Evolutionary conservation across 306 rosid genomes (phyloP).

Genomic region (Pterocarpus macrocarpus): DNA sequence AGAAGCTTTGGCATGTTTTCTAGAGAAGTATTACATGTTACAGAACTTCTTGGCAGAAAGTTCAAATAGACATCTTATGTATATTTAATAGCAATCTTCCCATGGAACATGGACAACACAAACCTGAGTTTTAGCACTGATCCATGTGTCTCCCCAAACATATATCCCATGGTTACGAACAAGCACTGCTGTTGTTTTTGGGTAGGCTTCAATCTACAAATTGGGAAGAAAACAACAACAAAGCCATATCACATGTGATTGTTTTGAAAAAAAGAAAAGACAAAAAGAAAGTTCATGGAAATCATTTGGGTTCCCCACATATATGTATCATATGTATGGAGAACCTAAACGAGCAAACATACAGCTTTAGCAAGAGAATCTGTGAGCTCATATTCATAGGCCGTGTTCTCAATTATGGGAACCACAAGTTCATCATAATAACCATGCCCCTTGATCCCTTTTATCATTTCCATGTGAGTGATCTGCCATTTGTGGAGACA

Average conservation of each 20-base stretch:
- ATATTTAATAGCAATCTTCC: constrained; percentile 18
- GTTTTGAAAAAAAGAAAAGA: neutral
- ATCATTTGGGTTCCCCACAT: constrained; percentile 12
- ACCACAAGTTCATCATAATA: constrained; percentile 97
- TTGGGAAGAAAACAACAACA: constrained; percentile 38
- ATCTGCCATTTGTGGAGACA: constrained; percentile 69
- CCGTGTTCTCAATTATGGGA: constrained; percentile 92
- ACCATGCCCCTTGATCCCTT: constrained; percentile 98
- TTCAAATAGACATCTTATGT: constrained; percentile 25
- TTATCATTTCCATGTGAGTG: constrained; percentile 99
- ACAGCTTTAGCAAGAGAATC: constrained; percentile 96
- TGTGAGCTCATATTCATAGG: constrained; percentile 88
- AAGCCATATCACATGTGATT: constrained; percentile 13
- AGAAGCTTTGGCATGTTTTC: neutral
- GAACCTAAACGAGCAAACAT: constrained; percentile 52
- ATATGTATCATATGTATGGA: constrained; percentile 25
- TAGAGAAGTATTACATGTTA: constrained; percentile 15
- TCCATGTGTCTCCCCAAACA: constrained; percentile 98
- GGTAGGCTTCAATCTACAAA: constrained; percentile 87
- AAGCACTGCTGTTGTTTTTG: constrained; percentile 96
- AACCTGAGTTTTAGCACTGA: constrained; percentile 96
- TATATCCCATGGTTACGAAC: constrained; percentile 97
- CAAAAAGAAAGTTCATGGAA: neutral
- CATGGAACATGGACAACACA: constrained; percentile 42
- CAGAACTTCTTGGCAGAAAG: constrained; percentile 32